Base-by-base conservation (phyloP, 176 grass and related monocot genomes). In the Bonia amplexicaulis region DNA sequence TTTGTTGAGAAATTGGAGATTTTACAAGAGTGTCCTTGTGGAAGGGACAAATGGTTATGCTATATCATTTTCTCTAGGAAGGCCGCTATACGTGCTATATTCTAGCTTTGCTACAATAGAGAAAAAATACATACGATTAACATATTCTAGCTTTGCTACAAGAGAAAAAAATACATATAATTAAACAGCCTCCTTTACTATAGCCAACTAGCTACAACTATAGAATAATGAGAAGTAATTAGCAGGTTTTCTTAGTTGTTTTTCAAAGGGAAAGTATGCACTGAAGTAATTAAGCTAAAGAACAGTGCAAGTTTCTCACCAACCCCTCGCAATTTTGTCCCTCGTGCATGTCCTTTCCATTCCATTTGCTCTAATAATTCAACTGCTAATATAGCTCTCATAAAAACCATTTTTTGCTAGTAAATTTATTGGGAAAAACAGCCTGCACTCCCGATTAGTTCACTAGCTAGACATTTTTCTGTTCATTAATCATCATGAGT, bases 301-400 rank as follows among this genome's bases (percentile, higher is more conserved):
- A 72, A 29, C 1, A 44, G 14, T 40, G 47, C 48, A 74, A 60
- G 87, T 80, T 41, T 59, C 53, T 76, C 73, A 76, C 33, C 73
- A 75, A 75, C 73, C 31, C n/a, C n/a, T n/a, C n/a, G n/a, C n/a
- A n/a, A n/a, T n/a, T n/a, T n/a, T n/a, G n/a, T n/a, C n/a, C n/a
- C n/a, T n/a, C n/a, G n/a, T 31, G 8, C 55, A 11, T 7, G 26
- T 64, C 13, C 12, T 31, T 31, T 64, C 14, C 61, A 26, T 29
- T 31, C 26, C 61, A 33, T 64, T 64, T 64, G n/a, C 12, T 31
- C 29, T 64, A 31, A 29, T 64, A n/a, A n/a, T n/a, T 52, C 63
- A 15, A 25, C 7, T n/a, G 27, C 46, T 53, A 39, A 17, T 15
- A 59, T 26, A 14, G 42, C 19, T 33, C 41, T 47, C 59, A 31